Conservation (phyloP, 495 filamentous ascomycete species). For the Bacidia gigantensis region DNA sequence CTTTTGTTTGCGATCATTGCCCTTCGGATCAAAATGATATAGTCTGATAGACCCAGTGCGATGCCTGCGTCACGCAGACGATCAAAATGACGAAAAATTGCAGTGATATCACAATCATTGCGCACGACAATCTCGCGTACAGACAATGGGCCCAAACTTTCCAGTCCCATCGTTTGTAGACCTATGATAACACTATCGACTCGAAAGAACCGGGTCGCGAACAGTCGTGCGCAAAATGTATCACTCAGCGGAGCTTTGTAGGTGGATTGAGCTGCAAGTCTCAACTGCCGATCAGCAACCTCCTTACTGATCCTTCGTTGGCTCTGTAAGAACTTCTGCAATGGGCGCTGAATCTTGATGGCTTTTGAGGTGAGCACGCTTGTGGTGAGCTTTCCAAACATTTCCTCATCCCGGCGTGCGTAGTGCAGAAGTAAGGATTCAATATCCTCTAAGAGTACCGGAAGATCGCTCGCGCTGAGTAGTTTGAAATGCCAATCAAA, state of each 20-base stretch:
- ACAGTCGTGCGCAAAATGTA: constrained; percentile 51
- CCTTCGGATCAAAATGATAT: constrained; percentile 42
- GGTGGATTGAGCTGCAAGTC: constrained; percentile 30
- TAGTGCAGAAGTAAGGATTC: constrained; percentile 31
- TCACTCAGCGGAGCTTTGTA: constrained; percentile 41
- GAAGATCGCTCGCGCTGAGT: constrained; percentile 34
- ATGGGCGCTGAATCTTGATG: constrained; percentile 11
- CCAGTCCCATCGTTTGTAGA: constrained; percentile 49
- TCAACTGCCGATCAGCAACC: constrained; percentile 30
- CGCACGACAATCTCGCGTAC: constrained; percentile 56
- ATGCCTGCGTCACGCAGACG: constrained; percentile 45
- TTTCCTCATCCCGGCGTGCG: constrained; percentile 18
- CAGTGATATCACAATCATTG: constrained; percentile 33
- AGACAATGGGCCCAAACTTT: constrained; percentile 55
- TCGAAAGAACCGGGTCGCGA: constrained; percentile 54
- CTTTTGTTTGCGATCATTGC: constrained; percentile 41
- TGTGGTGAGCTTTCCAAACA: constrained; percentile 10
- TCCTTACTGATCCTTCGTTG: constrained; percentile 21
- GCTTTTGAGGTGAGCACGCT: constrained; percentile 18
- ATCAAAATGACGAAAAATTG: constrained; percentile 40
- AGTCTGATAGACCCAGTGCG: constrained; percentile 42
- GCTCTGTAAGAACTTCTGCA: constrained; percentile 8
- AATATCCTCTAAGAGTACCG: constrained; percentile 25
- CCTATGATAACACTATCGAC: constrained; percentile 50
- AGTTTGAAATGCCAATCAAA: constrained; percentile 47